Conservation (phyloP, 495 filamentous ascomycete species). For the Daldinia caldariorum region DNA sequence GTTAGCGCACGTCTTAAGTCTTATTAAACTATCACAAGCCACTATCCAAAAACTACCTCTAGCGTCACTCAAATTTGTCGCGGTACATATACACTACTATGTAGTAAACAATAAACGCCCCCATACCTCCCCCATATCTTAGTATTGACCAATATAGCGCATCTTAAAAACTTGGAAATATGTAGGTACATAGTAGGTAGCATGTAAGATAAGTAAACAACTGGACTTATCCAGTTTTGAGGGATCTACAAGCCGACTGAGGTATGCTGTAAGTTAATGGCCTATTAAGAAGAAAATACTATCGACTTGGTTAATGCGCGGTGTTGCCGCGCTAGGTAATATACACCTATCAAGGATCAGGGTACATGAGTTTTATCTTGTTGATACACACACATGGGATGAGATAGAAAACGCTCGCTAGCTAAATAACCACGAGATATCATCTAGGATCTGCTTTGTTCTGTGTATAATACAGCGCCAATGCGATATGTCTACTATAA, state of each 20-base stretch:
- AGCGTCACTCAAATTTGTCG: background rate
- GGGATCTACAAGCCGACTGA: slow-evolving; percentile 33
- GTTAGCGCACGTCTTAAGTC: slow-evolving; percentile 5
- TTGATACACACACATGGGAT: slow-evolving; percentile 11
- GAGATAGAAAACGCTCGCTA: slow-evolving; percentile 9
- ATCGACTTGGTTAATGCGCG: slow-evolving; percentile 15
- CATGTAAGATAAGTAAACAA: background rate
- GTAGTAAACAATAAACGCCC: slow-evolving; percentile 18
- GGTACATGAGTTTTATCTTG: slow-evolving; percentile 16
- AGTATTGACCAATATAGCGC: slow-evolving; percentile 1
- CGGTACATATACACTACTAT: background rate
- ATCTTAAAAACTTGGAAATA: slow-evolving; percentile 5
- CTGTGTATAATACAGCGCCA: slow-evolving; percentile 21
- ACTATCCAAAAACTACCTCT: slow-evolving; percentile 15
- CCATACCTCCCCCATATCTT: slow-evolving; percentile 1
- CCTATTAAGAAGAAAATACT: slow-evolving; percentile 26
- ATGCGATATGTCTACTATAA: background rate
- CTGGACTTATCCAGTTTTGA: background rate
- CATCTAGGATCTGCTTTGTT: slow-evolving; percentile 17
- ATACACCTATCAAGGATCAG: slow-evolving; percentile 22
- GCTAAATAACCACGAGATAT: slow-evolving; percentile 20
- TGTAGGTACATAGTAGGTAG: background rate
- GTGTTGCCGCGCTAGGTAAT: slow-evolving; percentile 20
- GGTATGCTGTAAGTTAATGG: slow-evolving; percentile 14
- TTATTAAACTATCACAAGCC: slow-evolving; percentile 14